Evolutionary conservation across 257 asterid species (phyloP).

Genomic region (Ilex aquifolium): DNA sequence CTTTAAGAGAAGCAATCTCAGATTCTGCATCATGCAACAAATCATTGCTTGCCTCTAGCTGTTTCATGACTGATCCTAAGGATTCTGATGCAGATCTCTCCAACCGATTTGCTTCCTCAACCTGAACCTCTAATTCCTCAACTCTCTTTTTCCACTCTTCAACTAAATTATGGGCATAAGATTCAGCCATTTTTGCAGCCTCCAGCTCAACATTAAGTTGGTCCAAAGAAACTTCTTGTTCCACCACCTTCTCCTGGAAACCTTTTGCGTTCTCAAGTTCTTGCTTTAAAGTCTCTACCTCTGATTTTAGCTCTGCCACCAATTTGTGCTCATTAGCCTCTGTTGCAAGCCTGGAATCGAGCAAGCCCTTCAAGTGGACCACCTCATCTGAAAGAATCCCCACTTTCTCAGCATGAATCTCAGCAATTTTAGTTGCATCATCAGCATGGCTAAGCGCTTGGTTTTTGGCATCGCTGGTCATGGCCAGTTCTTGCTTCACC

Average conservation of each 20-base stretch:
- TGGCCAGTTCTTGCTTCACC: conserved; percentile 60
- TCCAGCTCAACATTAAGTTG: conserved; percentile 82
- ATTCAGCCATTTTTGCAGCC: conserved; percentile 84
- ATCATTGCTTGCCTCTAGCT: conserved; percentile 73
- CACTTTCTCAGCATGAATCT: conserved; percentile 58
- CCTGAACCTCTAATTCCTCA: conserved; percentile 48
- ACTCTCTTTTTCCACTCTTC: conserved; percentile 69
- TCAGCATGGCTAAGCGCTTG: conserved; percentile 79
- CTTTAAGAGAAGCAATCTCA: conserved; percentile 66
- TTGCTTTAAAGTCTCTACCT: conserved; percentile 49
- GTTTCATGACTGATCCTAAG: conserved; percentile 72
- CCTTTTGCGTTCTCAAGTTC: conserved; percentile 54
- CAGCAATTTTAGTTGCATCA: conserved; percentile 70
- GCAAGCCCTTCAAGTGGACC: conserved; percentile 54
- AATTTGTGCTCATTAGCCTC: conserved; percentile 56
- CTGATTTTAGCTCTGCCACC: conserved; percentile 53
- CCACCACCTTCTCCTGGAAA: conserved; percentile 48
- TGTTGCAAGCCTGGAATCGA: conserved; percentile 44
- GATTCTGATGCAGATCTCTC: conserved; percentile 89
- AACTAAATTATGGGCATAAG: conserved; percentile 57
- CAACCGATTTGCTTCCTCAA: conserved; percentile 68
- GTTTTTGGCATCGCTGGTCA: conserved; percentile 61
- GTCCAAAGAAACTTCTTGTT: conserved; percentile 61
- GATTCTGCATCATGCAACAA: conserved; percentile 68
- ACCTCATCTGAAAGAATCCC: conserved; percentile 73